Percentiles rank a stretch among this genome's conserved stretches.
phyloP scores from a whole-genome alignment of 306 rosid genomes.

The Casuarina cunninghamiana region DNA sequence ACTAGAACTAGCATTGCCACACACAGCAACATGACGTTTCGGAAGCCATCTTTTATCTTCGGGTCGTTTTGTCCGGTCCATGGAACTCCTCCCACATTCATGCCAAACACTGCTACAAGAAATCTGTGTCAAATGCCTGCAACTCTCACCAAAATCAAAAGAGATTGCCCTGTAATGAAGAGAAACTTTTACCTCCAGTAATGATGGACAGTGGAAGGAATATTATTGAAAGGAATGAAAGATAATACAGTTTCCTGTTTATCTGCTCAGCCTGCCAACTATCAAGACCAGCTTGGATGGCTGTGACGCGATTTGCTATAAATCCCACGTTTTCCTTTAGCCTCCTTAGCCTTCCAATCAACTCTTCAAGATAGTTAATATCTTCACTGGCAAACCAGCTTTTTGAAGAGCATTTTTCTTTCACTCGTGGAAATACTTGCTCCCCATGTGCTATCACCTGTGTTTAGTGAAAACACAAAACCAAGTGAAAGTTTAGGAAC shows the following conservation, averaged over 20 bases:
- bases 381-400: conserved; percentile 77
- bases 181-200: conserved; percentile 68
- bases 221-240: conserved; percentile 82
- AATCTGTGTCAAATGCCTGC: neutral
- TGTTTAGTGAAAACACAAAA: conserved; percentile 22
- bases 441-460: conserved; percentile 93
- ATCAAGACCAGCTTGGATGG: conserved; percentile 91
- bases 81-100: conserved; percentile 98
- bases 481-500: conserved; percentile 19
- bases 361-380: conserved; percentile 72
- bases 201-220: conserved; percentile 90
- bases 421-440: conserved; percentile 90
- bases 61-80: conserved; percentile 80
- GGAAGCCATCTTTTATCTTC: conserved; percentile 65
- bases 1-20: conserved; percentile 55
- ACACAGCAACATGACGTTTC: conserved; percentile 78
- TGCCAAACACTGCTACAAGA: conserved; percentile 74
- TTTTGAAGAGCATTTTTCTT: conserved; percentile 84
- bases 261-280: conserved; percentile 97
- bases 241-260: conserved; percentile 85
- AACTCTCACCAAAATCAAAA: neutral
- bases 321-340: conserved; percentile 94
- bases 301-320: conserved; percentile 81
- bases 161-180: neutral
- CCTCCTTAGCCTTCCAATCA: conserved; percentile 79